phyloP scores from a whole-genome alignment of 2,329 filamentous ascomycete genomes.

The Ceratocystis papillata region DNA sequence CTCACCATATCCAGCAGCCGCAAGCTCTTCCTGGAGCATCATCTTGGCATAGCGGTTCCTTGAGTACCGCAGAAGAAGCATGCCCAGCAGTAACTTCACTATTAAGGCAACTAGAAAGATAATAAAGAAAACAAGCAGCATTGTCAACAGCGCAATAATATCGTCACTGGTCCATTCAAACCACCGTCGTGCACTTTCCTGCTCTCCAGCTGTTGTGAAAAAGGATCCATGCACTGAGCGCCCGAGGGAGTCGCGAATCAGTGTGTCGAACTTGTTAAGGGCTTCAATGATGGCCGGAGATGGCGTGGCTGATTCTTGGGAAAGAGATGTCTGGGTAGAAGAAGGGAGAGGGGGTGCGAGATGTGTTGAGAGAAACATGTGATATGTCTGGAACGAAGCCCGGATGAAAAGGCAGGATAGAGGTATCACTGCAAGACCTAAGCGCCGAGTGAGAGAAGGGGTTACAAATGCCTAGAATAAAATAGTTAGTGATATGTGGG shows the following conservation, averaged over 20 bases:
- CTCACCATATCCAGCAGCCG: slow-evolving; percentile 39
- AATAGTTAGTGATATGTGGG: slow-evolving; percentile 24
- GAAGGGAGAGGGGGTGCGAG: slow-evolving; percentile 61
- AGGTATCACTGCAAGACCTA: slow-evolving; percentile 84
- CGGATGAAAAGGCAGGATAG: slow-evolving; percentile 92
- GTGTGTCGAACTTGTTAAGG: slow-evolving; percentile 64
- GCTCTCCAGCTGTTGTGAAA: slow-evolving; percentile 21
- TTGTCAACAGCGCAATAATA: slow-evolving; percentile 64
- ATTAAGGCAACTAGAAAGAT: slow-evolving; percentile 76
- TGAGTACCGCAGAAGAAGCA: slow-evolving; percentile 70
- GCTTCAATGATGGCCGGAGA: slow-evolving; percentile 68
- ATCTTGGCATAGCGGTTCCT: slow-evolving; percentile 70
- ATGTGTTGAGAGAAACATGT: slow-evolving; percentile 91
- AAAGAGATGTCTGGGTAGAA: slow-evolving; percentile 54
- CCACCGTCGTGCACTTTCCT: slow-evolving; percentile 36
- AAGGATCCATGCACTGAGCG: slow-evolving; percentile 54
- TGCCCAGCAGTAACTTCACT: slow-evolving; percentile 75
- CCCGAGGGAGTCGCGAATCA: slow-evolving; percentile 65
- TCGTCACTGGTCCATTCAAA: slow-evolving; percentile 58
- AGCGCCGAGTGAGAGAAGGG: slow-evolving; percentile 76
- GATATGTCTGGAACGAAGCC: slow-evolving; percentile 87
- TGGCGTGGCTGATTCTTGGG: slow-evolving; percentile 50
- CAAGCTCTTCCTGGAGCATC: slow-evolving; percentile 55
- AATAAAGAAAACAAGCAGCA: slow-evolving; percentile 74
- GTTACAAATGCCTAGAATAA: slow-evolving; percentile 65